Conservation (phyloP, 139 green algal genomes). For the Asterochloris erici region DNA sequence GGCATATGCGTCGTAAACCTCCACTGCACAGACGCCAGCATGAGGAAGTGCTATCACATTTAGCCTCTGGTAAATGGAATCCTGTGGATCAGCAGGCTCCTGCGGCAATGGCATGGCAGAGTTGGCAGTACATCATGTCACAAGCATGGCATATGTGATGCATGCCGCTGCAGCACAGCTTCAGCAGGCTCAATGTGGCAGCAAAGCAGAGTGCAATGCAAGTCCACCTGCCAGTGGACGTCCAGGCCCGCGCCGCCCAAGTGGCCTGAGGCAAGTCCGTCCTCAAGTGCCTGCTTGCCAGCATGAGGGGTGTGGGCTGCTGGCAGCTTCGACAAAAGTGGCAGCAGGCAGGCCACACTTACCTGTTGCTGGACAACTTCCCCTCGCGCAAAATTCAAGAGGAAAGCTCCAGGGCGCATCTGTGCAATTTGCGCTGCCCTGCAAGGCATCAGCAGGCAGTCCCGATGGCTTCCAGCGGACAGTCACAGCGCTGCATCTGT, state of each 20-base stretch:
- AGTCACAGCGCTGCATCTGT: neutral
- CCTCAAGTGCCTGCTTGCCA: slow-evolving; percentile 2
- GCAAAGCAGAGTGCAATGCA: too few relatives aligned
- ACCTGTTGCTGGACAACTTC: slow-evolving; percentile 27
- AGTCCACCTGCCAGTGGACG: slow-evolving; percentile 39
- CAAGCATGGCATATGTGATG: neutral
- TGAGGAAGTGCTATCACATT: slow-evolving; percentile 49
- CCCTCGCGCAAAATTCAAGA: slow-evolving; percentile 46
- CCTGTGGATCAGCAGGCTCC: slow-evolving; percentile 44
- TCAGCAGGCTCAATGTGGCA: neutral
- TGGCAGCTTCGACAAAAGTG: neutral
- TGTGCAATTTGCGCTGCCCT: slow-evolving; percentile 25
- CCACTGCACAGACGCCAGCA: slow-evolving; percentile 3
- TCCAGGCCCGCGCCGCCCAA: slow-evolving; percentile 54
- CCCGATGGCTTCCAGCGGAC: neutral
- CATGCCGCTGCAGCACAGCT: neutral
- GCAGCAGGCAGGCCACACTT: neutral
- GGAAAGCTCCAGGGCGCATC: slow-evolving; percentile 36
- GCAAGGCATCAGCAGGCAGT: neutral
- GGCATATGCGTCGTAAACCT: slow-evolving; percentile 1
- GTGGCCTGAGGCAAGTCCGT: slow-evolving; percentile 33
- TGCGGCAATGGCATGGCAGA: slow-evolving; percentile 3
- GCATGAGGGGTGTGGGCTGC: neutral
- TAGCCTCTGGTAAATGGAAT: slow-evolving; percentile 43
- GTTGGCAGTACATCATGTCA: neutral